These are phyloP conservation scores for Geosmithia putterillii DNA, from an alignment of 2,329 filamentous ascomycete species.

Conservation along the genomic window DNA sequence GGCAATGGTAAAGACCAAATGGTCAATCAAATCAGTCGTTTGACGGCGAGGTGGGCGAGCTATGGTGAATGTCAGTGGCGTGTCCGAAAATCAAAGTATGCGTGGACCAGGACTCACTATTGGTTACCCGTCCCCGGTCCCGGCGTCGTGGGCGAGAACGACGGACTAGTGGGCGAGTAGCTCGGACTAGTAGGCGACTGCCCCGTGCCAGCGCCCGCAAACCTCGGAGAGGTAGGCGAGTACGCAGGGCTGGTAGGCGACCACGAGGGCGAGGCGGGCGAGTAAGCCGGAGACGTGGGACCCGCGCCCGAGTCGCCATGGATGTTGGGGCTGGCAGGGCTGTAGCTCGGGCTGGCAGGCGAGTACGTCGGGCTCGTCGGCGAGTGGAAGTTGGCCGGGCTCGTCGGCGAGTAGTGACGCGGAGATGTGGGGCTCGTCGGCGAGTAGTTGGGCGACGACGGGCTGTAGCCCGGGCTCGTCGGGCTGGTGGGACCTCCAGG, in stretches of 20 bases:
- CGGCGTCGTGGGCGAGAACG: slow-evolving; percentile 32
- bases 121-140: slow-evolving; percentile 30
- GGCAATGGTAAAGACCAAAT: slow-evolving; percentile 10
- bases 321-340: slow-evolving; percentile 51
- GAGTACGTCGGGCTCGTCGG: slow-evolving; percentile 48
- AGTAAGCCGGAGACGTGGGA: slow-evolving; percentile 49
- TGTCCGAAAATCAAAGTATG: neutral
- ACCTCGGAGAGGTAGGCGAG: slow-evolving; percentile 51
- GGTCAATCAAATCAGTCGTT: slow-evolving; percentile 22
- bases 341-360: slow-evolving; percentile 56
- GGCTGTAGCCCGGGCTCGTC: slow-evolving; percentile 49
- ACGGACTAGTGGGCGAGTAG: slow-evolving; percentile 46
- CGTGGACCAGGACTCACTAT: slow-evolving; percentile 16
- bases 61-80: neutral
- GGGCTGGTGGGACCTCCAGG: slow-evolving; percentile 29
- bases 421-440: slow-evolving; percentile 46
- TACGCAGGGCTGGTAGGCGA: slow-evolving; percentile 62
- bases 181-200: slow-evolving; percentile 57
- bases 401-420: slow-evolving; percentile 54
- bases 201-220: slow-evolving; percentile 41
- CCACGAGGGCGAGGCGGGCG: slow-evolving; percentile 63
- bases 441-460: slow-evolving; percentile 53
- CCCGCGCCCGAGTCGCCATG: slow-evolving; percentile 18
- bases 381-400: slow-evolving; percentile 60
- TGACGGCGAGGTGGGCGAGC: slow-evolving; percentile 31